phyloP scores from a whole-genome alignment of 768 basidiomycete genomes.

The Auriscalpium microsporum region DNA sequence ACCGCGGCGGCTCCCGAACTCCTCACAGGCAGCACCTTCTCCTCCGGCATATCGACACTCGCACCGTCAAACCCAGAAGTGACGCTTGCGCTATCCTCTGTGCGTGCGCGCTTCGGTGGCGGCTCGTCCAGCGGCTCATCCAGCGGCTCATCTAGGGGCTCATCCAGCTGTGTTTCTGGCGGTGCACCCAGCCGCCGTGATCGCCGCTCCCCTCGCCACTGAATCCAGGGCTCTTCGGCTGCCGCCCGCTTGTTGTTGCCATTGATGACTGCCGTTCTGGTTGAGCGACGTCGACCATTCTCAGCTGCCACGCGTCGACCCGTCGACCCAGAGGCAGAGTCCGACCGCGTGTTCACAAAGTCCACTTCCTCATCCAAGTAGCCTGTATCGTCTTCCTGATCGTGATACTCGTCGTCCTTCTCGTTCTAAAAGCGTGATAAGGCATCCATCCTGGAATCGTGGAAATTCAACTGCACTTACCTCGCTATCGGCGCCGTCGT shows the following conservation, averaged over 20 bases:
- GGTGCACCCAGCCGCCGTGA: slow-evolving; percentile 58
- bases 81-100: slow-evolving; percentile 54
- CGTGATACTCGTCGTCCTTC: slow-evolving; percentile 35
- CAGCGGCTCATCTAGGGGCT: no score
- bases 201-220: slow-evolving; percentile 71
- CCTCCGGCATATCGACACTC: slow-evolving; percentile 14
- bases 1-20: slow-evolving; percentile 53
- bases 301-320: slow-evolving; percentile 8
- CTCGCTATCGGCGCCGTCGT: slow-evolving; percentile 56
- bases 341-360: slow-evolving; percentile 23
- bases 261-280: slow-evolving; percentile 31
- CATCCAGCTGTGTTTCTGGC: slow-evolving; percentile 42
- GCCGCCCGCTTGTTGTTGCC: slow-evolving; percentile 42
- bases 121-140: slow-evolving; percentile 34
- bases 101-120: slow-evolving; percentile 62
- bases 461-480: slow-evolving; percentile 31
- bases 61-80: slow-evolving; percentile 20
- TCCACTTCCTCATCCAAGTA: slow-evolving; percentile 48
- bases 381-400: slow-evolving; percentile 22
- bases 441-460: background rate
- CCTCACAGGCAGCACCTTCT: slow-evolving; percentile 39
- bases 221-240: slow-evolving; percentile 41
- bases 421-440: slow-evolving; percentile 42
- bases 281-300: slow-evolving; percentile 30
- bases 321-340: slow-evolving; percentile 9